Base-by-base conservation (phyloP, 2,329 filamentous ascomycete genomes). In the Curvularia eragrostidis region DNA sequence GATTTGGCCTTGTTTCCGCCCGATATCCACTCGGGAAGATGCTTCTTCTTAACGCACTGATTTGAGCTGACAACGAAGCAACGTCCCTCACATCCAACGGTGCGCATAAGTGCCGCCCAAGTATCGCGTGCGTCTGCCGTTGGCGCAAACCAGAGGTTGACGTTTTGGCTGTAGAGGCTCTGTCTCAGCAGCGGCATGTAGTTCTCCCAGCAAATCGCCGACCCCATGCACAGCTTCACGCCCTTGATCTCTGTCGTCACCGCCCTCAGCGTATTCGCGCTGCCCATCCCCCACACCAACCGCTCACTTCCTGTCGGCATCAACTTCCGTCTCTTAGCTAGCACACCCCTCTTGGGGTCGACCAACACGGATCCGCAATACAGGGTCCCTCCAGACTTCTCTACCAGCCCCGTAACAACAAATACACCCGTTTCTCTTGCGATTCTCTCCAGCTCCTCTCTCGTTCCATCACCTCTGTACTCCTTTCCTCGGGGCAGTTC, bases 161-260 rank as follows among this genome's bases (percentile, higher is more conserved):
- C 87, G 72, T 96, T 96, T 76, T 97, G 94, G 2, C 87, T 84
- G 76, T 97, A 98, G 36, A 97, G 82, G 15, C 87, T 84, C 73
- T 96, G 90, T 18, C 94, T 86, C 7, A 97, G 82, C 18, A 97
- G 80, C 0, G 93, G 93, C 93, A 97, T 97, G 79, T 94, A 96
- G 76, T 91, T 97, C 77, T 98, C 93, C 93, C 93, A 97, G 81
- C 93, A 97, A 65, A 98, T 96, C 3, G 93, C 94, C 3, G 90
- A 88, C 0, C 89, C 93, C 58, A 97, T 84, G 55, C 91, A 94
- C 59, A 97, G 79, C 62, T 87, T 87, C 2, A 93, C 85, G 48
- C 91, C 92, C 59, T 89, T 89, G 74, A 97, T 92, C 23, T 82
- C 86, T 1, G 92, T 93, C 24, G 87, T 89, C 1, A 97, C 87